A percentile compares a stretch with the other conserved stretches of the same genome.
Conservation (phyloP, 2,329 filamentous ascomycete species). For the Endoconidiophora laricicola region DNA sequence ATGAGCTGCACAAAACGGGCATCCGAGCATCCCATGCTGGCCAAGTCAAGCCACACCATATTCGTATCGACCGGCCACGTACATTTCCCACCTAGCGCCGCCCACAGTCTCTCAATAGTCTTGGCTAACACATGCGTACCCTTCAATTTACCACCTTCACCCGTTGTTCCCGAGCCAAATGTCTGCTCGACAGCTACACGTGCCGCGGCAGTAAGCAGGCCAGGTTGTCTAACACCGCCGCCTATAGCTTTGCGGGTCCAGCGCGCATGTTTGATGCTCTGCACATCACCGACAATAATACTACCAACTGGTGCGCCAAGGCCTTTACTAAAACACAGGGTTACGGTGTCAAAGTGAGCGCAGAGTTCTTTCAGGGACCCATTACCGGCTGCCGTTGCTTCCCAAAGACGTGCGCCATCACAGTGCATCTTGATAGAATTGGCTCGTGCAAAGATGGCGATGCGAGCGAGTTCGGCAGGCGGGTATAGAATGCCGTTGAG, state of each 20-base stretch:
- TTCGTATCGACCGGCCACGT: slow-evolving; percentile 66
- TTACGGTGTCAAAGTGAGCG: slow-evolving; percentile 55
- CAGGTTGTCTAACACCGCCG: slow-evolving; percentile 57
- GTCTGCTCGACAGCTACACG: slow-evolving; percentile 44
- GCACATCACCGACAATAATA: slow-evolving; percentile 42
- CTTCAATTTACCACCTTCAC: slow-evolving; percentile 38
- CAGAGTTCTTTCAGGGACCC: slow-evolving; percentile 51
- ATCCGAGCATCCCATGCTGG: slow-evolving; percentile 32
- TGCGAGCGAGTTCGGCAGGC: slow-evolving; percentile 50
- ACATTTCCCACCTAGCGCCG: slow-evolving; percentile 48
- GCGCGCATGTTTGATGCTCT: slow-evolving; percentile 23
- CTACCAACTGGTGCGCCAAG: slow-evolving; percentile 68
- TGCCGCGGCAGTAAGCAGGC: slow-evolving; percentile 55
- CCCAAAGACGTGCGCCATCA: slow-evolving; percentile 70
- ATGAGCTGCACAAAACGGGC: slow-evolving; percentile 25
- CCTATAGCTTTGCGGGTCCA: slow-evolving; percentile 51
- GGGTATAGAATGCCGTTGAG: slow-evolving; percentile 66
- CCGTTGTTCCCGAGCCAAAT: slow-evolving; percentile 23
- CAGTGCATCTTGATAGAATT: slow-evolving; percentile 54
- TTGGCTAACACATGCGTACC: slow-evolving; percentile 46
- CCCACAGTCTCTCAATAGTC: slow-evolving; percentile 54
- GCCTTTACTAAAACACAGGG: slow-evolving; percentile 67
- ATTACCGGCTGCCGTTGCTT: slow-evolving; percentile 56
- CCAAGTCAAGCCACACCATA: slow-evolving; percentile 74
- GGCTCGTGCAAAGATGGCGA: slow-evolving; percentile 50